phyloP scores from a whole-genome alignment of 805 yeast genomes.

The Lipomyces oligophaga region DNA sequence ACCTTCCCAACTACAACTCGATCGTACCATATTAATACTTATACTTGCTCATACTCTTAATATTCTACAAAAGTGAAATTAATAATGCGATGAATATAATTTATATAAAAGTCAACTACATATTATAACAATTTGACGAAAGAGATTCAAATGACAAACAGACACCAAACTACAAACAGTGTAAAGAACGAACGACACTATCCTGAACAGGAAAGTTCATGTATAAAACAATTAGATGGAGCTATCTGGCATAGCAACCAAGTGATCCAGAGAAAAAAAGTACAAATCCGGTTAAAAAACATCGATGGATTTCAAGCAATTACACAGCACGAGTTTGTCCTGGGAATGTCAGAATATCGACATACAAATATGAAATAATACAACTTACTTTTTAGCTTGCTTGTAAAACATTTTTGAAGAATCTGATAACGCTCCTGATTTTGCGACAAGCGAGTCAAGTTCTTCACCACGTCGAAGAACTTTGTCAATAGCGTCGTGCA shows the following conservation, averaged over 20 bases:
- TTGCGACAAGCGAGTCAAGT: slow-evolving; percentile 88
- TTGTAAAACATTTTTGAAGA: slow-evolving; percentile 92
- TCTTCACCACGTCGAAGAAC: slow-evolving; percentile 96
- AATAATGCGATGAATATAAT: slow-evolving; percentile 1
- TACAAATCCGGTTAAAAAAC: no score
- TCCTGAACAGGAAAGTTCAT: no score
- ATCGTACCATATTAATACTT: background rate
- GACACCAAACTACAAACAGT: background rate
- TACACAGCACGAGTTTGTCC: slow-evolving; percentile 80
- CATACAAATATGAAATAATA: background rate
- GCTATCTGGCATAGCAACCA: no score
- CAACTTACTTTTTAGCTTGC: slow-evolving; percentile 74
- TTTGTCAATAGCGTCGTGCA: slow-evolving; percentile 91
- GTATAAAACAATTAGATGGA: no score
- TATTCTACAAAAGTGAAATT: background rate
- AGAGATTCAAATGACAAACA: background rate
- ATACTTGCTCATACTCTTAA: background rate
- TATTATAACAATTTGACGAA: no score
- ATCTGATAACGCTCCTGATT: slow-evolving; percentile 85
- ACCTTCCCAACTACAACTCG: background rate
- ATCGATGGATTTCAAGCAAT: no score
- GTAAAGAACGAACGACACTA: no score
- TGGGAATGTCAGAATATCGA: background rate
- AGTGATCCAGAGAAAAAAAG: no score
- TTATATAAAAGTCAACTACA: slow-evolving; percentile 6